phyloP scores from a whole-genome alignment of 2,329 filamentous ascomycete genomes.

The Clarireedia sp. region DNA sequence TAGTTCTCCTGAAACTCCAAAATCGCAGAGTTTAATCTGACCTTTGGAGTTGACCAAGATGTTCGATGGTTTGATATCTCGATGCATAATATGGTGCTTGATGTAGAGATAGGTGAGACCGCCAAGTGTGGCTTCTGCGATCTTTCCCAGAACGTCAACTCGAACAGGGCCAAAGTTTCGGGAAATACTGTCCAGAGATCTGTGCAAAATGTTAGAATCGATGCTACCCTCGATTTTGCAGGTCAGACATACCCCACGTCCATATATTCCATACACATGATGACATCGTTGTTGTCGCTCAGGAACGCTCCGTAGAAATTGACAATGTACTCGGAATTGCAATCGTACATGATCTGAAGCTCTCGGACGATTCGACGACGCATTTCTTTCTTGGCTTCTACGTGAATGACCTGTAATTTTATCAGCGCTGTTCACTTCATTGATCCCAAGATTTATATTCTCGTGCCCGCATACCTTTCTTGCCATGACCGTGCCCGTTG shows the following conservation, averaged over 20 bases:
- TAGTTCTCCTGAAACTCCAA: constrained; percentile 95
- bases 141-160: constrained; percentile 94
- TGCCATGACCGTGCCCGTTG: constrained; percentile 94
- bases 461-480: constrained; percentile 62
- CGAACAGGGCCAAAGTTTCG: constrained; percentile 91
- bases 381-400: constrained; percentile 95
- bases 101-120: constrained; percentile 93
- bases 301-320: constrained; percentile 97
- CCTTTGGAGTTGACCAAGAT: constrained; percentile 92
- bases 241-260: constrained; percentile 77
- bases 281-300: constrained; percentile 93
- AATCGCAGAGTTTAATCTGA: constrained; percentile 95
- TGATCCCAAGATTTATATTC: neutral
- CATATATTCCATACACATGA: constrained; percentile 99
- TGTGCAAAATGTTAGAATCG: constrained; percentile 35
- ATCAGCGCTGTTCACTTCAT: constrained; percentile 1
- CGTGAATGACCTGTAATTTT: constrained; percentile 73
- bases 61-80: constrained; percentile 98
- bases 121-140: constrained; percentile 88
- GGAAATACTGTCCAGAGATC: constrained; percentile 86
- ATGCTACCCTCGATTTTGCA: neutral
- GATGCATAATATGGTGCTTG: constrained; percentile 96
- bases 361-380: constrained; percentile 95
- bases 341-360: constrained; percentile 96
- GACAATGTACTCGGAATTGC: constrained; percentile 93